A percentile compares a stretch with the other conserved stretches of the same genome.
These are phyloP conservation scores for Boletellus ananiceps DNA, from an alignment of 768 basidiomycete genomes.

Conservation along the genomic window DNA sequence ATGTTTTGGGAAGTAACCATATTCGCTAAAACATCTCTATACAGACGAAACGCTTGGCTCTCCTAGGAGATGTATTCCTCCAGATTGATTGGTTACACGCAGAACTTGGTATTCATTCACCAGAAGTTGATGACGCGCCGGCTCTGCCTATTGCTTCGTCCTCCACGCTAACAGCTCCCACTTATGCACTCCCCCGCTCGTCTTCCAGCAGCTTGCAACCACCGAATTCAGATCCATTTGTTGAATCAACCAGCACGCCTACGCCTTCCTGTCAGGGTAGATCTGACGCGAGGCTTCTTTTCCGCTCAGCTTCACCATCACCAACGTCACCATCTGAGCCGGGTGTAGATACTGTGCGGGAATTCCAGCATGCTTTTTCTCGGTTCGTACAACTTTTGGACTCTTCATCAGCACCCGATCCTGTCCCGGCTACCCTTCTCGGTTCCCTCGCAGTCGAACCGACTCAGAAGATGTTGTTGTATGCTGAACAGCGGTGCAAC, in stretches of 20 bases:
- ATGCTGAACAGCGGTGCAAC: conserved; percentile 55
- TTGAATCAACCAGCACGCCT: conserved; percentile 36
- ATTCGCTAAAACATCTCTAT: conserved; percentile 2
- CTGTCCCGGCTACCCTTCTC: conserved; percentile 20
- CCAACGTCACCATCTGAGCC: conserved; percentile 10
- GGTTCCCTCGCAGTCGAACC: conserved; percentile 61
- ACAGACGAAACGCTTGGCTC: conserved; percentile 63
- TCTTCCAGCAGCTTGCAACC: conserved; percentile 28
- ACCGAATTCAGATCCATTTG: conserved; percentile 24
- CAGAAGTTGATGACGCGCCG: conserved; percentile 45
- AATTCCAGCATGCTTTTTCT: conserved; percentile 57
- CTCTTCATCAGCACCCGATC: conserved; percentile 23
- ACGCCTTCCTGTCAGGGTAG: conserved; percentile 43
- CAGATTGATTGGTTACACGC: conserved; percentile 81
- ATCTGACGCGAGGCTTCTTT: conserved; percentile 33
- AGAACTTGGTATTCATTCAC: conserved; percentile 73
- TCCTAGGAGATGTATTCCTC: conserved; percentile 58
- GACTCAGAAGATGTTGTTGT: conserved; percentile 64
- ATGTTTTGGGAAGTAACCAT: background rate
- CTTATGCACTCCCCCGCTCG: conserved; percentile 39
- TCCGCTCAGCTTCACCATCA: conserved; percentile 24
- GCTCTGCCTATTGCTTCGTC: conserved; percentile 30
- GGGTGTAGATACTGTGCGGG: conserved; percentile 19
- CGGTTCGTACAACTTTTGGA: conserved; percentile 61
- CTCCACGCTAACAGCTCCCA: conserved; percentile 36